Evolutionary conservation across 108 stramenopile genomes (phyloP).

Genomic region (Stephanodiscus minutulus): DNA sequence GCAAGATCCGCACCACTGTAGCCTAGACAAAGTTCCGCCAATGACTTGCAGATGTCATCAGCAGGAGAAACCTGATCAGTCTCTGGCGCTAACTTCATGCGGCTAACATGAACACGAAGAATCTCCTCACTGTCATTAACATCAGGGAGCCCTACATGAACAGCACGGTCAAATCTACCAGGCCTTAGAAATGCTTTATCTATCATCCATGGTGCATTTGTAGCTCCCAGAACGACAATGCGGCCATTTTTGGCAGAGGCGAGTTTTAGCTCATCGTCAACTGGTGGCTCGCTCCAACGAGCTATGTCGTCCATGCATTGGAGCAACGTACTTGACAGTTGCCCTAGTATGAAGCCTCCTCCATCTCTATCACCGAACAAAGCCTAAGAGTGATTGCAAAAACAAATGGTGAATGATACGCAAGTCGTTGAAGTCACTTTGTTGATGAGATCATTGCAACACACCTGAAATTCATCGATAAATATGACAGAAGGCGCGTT

Average conservation of each 20-base stretch:
- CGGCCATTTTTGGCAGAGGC: slow-evolving; percentile 34
- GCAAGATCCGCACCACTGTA: slow-evolving; percentile 88
- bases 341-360: slow-evolving; percentile 54
- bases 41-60: slow-evolving; percentile 45
- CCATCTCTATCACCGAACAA: slow-evolving; percentile 71
- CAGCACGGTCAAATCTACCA: slow-evolving; percentile 79
- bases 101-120: slow-evolving; percentile 56
- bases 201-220: slow-evolving; percentile 85
- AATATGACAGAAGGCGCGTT: slow-evolving; percentile 83
- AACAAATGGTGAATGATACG: not conserved
- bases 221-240: slow-evolving; percentile 75
- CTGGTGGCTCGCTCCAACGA: slow-evolving; percentile 53
- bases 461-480: slow-evolving; percentile 80
- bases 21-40: slow-evolving; percentile 62
- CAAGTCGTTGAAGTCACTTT: not conserved
- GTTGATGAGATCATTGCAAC: not conserved
- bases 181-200: slow-evolving; percentile 80
- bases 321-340: slow-evolving; percentile 70
- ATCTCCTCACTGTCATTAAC: slow-evolving; percentile 64
- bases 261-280: not conserved
- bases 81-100: slow-evolving; percentile 53
- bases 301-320: slow-evolving; percentile 82
- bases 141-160: slow-evolving; percentile 73
- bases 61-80: slow-evolving; percentile 16
- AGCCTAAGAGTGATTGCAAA: slow-evolving; percentile 29